Percentiles rank a stretch among this genome's conserved stretches.
phyloP scores from a whole-genome alignment of 164 flowering plant genomes.

The Annona cherimola region DNA sequence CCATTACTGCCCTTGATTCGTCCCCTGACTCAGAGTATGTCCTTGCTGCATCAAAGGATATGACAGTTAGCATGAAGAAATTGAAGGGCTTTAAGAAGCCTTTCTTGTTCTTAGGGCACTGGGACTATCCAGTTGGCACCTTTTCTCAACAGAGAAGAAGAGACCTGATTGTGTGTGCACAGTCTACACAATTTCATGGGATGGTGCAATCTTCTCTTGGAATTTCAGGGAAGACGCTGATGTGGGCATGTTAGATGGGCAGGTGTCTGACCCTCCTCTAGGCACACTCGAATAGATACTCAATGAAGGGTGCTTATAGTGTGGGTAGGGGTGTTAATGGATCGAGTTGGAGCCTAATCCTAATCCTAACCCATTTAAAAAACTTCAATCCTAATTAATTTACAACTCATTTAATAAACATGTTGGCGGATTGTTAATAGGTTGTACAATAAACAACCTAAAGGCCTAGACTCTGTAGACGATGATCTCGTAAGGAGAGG shows the following conservation, averaged over 20 bases:
- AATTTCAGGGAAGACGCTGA: conserved; percentile 27
- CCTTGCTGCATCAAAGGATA: conserved; percentile 79
- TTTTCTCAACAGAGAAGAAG: conserved; percentile 69
- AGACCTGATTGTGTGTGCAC: conserved; percentile 29
- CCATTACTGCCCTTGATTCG: conserved; percentile 71
- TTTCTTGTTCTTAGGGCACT: conserved; percentile 71
- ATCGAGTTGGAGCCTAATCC: too few species aligned
- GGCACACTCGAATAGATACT: conserved; percentile 59
- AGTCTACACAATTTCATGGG: conserved; percentile 64
- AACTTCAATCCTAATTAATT: too few species aligned
- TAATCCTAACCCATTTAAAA: too few species aligned
- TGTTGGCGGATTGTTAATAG: too few species aligned
- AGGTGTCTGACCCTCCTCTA: conserved; percentile 54
- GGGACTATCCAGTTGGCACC: conserved; percentile 64
- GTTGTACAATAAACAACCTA: too few species aligned
- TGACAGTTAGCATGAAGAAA: conserved; percentile 66
- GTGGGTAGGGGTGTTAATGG: conserved; percentile 12
- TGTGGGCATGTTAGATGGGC: conserved; percentile 20
- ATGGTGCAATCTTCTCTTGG: conserved; percentile 77
- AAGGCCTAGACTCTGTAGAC: too few species aligned
- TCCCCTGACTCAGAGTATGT: conserved; percentile 63
- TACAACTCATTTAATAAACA: too few species aligned
- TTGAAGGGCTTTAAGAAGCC: conserved; percentile 40
- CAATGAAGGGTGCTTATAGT: conserved; percentile 6
- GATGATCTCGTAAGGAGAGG: too few species aligned